Percentiles rank a stretch among this genome's conserved stretches.
These are phyloP conservation scores for Fusarium continuum DNA, from an alignment of 2,329 filamentous ascomycete species.

Conservation along the genomic window DNA sequence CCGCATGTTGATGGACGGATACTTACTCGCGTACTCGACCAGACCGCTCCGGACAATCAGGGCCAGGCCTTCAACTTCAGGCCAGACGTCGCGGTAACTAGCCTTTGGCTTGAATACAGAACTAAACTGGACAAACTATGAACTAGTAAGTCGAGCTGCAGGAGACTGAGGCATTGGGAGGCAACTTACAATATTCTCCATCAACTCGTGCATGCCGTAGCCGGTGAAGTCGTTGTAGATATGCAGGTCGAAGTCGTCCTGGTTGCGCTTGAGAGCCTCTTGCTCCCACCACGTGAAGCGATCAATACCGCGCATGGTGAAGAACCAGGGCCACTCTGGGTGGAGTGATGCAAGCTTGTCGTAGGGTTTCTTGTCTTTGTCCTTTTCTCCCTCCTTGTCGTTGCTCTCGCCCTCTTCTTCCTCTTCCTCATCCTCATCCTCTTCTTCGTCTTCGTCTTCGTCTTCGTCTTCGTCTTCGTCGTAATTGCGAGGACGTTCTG, in stretches of 20 bases:
- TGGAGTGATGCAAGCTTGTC: constrained; percentile 34
- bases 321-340: constrained; percentile 25
- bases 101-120: constrained; percentile 9
- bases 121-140: constrained; percentile 49
- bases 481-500: neutral
- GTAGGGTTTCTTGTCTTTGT: neutral
- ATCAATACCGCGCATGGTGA: constrained; percentile 28
- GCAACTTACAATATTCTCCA: constrained; percentile 50
- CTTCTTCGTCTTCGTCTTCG: neutral
- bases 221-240: constrained; percentile 54
- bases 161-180: rapidly evolving
- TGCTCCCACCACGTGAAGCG: constrained; percentile 31
- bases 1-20: rapidly evolving
- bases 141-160: neutral
- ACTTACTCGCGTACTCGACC: constrained; percentile 17
- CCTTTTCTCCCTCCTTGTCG: neutral
- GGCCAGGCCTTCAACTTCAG: constrained; percentile 36
- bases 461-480: neutral
- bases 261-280: constrained; percentile 39
- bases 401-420: neutral
- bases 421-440: neutral
- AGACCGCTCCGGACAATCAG: constrained; percentile 11
- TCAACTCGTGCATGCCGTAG: constrained; percentile 53
- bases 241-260: constrained; percentile 54
- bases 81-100: constrained; percentile 34